These are phyloP conservation scores for Ceratocystis ficicola DNA, from an alignment of 2,329 filamentous ascomycete genomes.

Conservation along the genomic window DNA sequence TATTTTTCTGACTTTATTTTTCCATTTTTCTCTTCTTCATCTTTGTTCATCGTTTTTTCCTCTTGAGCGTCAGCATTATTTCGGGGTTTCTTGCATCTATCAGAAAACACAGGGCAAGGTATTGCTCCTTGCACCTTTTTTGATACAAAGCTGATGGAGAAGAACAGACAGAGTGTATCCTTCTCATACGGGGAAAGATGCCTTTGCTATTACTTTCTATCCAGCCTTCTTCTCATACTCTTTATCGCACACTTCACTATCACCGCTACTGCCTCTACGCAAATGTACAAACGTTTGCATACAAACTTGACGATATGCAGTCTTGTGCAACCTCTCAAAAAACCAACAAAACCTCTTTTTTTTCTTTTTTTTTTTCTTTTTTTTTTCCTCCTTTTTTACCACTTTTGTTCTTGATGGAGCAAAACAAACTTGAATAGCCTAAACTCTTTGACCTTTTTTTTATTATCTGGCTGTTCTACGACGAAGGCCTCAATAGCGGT, in stretches of 20 bases:
- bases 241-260: not conserved
- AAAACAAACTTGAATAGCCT: too few relatives aligned
- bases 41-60: not conserved
- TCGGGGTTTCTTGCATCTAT: not conserved
- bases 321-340: not conserved
- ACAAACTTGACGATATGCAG: not conserved
- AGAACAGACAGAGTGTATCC: not conserved
- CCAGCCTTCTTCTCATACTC: not conserved
- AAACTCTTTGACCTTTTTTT: too few relatives aligned
- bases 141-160: not conserved
- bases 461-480: too few relatives aligned
- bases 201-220: not conserved
- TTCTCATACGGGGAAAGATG: not conserved
- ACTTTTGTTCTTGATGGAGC: too few relatives aligned
- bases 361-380: not conserved
- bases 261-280: not conserved
- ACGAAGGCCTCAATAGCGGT: too few relatives aligned
- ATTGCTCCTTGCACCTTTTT: slow-evolving; percentile 21
- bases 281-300: not conserved
- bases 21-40: slow-evolving; percentile 1
- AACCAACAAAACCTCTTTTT: slow-evolving; percentile 12
- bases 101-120: slow-evolving; percentile 18
- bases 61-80: slow-evolving; percentile 1
- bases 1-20: slow-evolving; percentile 1
- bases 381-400: not conserved